Base-by-base conservation (phyloP, 1,284 basidiomycete species). In the Ceratobasidium theobromae region DNA sequence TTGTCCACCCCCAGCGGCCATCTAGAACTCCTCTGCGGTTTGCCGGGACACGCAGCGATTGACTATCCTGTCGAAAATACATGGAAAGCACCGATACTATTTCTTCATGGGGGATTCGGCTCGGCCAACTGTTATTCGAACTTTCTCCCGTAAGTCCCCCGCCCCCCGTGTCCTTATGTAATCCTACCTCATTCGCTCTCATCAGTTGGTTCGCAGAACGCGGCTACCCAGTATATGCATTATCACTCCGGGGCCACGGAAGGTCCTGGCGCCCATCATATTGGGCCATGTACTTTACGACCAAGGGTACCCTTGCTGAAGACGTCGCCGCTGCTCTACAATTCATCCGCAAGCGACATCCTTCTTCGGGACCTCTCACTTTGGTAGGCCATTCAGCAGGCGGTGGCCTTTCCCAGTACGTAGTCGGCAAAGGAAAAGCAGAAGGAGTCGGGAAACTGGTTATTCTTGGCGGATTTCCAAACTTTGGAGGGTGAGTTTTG, bases 111-210 rank as follows among this genome's bases (percentile, higher is more conserved):
- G 6, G 60, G 48, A n/a, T 64, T 64, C n/a, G 60, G 60, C 8
- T 64, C 60, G 27, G 60, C 60, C 16, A 64, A 64, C 27, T 64
- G 60, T 23, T 64, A 64, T 23, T 52, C 60, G 14, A 64, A 64
- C 48, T 64, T 64, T 43, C 32, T 64, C 23, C 60, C 60, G 60
- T 64, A 27, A 14, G 58, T 25, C 12, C 27, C 33, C 23, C 25
- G 4, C 21, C n/a, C 16, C 33, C 16, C 35, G 8, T 38, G 4
- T 18, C 18, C 33, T 53, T 21, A 38, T 23, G 9, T 21, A 53
- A 8, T n/a, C 8, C 16, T 52, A 18, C 25, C 21, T 49, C 25
- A 5, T 25, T 25, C 46, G 6, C 14, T 14, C 21, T n/a, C 5
- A 21, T 23, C 23, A 64, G 58, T 16, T 52, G 58, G 58, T 64